A percentile compares a stretch with the other conserved stretches of the same genome.
Evolutionary conservation across 2,329 filamentous ascomycete genomes (phyloP).

Genomic region (Sclerotinia sclerotiorum): DNA sequence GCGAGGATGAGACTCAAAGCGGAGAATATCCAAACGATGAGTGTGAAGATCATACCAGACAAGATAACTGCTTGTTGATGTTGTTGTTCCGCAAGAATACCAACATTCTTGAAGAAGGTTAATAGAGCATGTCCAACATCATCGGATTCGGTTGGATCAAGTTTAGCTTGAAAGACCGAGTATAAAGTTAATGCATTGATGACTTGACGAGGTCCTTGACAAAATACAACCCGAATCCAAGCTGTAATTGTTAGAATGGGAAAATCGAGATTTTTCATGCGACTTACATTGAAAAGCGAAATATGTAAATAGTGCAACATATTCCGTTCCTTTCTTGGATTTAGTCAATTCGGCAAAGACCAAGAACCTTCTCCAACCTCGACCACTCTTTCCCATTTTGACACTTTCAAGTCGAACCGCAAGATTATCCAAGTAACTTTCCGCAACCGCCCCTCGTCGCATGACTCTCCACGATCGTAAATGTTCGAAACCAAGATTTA

Average conservation of each 20-base stretch:
- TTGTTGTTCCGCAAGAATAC: conserved; percentile 68
- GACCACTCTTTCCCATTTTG: conserved; percentile 64
- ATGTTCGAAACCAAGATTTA: conserved; percentile 79
- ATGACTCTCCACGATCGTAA: conserved; percentile 79
- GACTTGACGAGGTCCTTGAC: conserved; percentile 87
- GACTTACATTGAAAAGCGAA: conserved; percentile 63
- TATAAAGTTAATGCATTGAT: conserved; percentile 88
- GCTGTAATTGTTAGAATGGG: conserved; percentile 48
- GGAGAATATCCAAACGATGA: conserved; percentile 85
- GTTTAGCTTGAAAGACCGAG: conserved; percentile 73
- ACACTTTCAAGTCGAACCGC: conserved; percentile 83
- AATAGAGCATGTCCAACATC: conserved; percentile 63
- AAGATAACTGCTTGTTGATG: conserved; percentile 79
- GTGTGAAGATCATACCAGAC: conserved; percentile 87
- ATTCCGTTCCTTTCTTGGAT: conserved; percentile 70
- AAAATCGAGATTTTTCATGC: not conserved
- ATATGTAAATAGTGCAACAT: conserved; percentile 70
- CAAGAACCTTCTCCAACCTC: conserved; percentile 80
- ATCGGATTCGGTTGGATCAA: conserved; percentile 57
- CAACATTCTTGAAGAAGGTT: conserved; percentile 82
- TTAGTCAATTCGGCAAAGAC: conserved; percentile 72
- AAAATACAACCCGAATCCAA: conserved; percentile 85
- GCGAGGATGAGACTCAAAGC: conserved; percentile 74
- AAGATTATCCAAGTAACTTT: conserved; percentile 86
- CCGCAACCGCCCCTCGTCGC: conserved; percentile 78